phyloP scores from a whole-genome alignment of 805 yeast genomes.

The Myxozyma mucilagina region DNA sequence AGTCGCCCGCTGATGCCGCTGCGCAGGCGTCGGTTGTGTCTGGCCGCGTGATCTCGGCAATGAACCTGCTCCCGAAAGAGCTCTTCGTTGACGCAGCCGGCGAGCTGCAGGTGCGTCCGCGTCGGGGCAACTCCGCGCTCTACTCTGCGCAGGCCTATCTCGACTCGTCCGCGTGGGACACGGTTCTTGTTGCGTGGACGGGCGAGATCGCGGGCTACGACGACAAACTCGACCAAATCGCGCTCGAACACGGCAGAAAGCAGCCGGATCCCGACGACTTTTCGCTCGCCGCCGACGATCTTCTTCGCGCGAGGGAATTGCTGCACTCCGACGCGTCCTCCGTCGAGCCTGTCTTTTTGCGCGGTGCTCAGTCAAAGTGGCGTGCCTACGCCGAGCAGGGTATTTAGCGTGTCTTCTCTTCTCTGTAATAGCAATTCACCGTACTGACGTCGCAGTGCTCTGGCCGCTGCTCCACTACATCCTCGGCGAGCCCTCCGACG shows the following conservation, averaged over 20 bases:
- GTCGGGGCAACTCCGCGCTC: conserved; percentile 81
- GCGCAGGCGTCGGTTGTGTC: conserved; percentile 13
- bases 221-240: conserved; percentile 13
- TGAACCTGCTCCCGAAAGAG: conserved; percentile 30
- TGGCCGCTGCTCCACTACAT: conserved; percentile 98
- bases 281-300: conserved; percentile 58
- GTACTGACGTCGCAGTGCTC: conserved; percentile 39
- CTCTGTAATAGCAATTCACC: background rate
- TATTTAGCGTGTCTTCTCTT: background rate
- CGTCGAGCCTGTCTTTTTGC: conserved; percentile 86
- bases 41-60: conserved; percentile 30
- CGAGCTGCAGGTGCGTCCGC: conserved; percentile 18
- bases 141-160: conserved; percentile 71
- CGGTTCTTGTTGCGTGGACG: conserved; percentile 90
- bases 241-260: conserved; percentile 16
- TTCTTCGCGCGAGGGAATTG: conserved; percentile 48
- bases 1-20: background rate
- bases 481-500: conserved; percentile 70
- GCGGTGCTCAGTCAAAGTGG: conserved; percentile 80
- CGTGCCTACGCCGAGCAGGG: conserved; percentile 46
- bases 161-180: conserved; percentile 69
- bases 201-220: conserved; percentile 62
- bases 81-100: conserved; percentile 18
- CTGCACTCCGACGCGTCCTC: conserved; percentile 41
- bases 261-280: conserved; percentile 53